Percentiles rank a stretch among this genome's conserved stretches.
These are phyloP conservation scores for Penicillium digitatum DNA, from an alignment of 2,329 filamentous ascomycete species.

Conservation along the genomic window DNA sequence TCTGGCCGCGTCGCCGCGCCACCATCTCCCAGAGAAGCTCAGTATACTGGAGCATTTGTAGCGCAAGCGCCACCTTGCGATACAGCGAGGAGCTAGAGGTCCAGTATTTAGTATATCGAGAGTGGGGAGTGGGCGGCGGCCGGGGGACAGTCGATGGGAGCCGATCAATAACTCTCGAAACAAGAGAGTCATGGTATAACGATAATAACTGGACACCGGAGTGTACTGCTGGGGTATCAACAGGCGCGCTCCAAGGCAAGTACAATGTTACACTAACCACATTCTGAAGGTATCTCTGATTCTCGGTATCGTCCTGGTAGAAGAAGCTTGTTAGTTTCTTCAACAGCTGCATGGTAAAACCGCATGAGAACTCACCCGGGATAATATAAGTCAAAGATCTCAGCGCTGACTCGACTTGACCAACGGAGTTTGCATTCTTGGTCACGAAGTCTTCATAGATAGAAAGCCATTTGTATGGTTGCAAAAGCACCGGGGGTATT, in stretches of 20 bases:
- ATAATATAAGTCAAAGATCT: constrained; percentile 94
- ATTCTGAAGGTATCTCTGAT: constrained; percentile 92
- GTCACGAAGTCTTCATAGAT: constrained; percentile 72
- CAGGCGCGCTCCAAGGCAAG: neutral
- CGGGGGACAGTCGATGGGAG: constrained; percentile 51
- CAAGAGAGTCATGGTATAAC: constrained; percentile 85
- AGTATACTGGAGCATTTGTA: constrained; percentile 91
- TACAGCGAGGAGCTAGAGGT: constrained; percentile 64
- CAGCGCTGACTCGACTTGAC: constrained; percentile 89
- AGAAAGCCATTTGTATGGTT: constrained; percentile 40
- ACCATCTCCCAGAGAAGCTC: constrained; percentile 98
- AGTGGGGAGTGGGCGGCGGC: constrained; percentile 55
- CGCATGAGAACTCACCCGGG: constrained; percentile 53
- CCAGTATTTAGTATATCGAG: constrained; percentile 63
- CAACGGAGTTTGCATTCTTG: constrained; percentile 88
- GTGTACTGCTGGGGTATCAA: constrained; percentile 54
- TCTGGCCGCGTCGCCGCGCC: constrained; percentile 77
- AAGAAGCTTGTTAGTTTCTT: neutral
- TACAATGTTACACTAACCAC: constrained; percentile 49
- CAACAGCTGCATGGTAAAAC: neutral
- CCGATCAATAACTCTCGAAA: constrained; percentile 61
- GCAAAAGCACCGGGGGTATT: constrained; percentile 30
- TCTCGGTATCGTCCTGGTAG: constrained; percentile 52
- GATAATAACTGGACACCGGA: constrained; percentile 85
- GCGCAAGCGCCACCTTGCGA: constrained; percentile 70